These are phyloP conservation scores for Boletus reticuloceps DNA, from an alignment of 768 basidiomycete genomes.

Conservation along the genomic window DNA sequence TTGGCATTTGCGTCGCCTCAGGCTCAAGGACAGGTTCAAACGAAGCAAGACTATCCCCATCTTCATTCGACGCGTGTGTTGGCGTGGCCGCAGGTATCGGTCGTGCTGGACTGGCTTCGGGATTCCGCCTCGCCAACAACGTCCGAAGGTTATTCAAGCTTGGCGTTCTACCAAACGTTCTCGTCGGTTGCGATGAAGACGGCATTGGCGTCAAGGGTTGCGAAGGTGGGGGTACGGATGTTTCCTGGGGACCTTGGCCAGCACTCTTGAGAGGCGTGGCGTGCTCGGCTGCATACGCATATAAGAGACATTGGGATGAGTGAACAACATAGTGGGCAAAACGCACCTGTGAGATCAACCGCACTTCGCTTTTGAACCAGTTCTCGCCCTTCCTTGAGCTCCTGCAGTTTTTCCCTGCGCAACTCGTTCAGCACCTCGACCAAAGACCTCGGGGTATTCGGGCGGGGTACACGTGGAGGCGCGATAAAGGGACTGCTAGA, in stretches of 20 bases:
- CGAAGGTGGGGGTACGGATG: background rate
- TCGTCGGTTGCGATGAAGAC: background rate
- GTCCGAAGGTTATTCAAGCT: constrained; percentile 18
- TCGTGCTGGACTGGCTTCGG: background rate
- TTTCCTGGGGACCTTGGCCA: background rate
- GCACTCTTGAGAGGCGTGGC: background rate
- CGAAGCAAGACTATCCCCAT: background rate
- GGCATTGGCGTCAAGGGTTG: background rate
- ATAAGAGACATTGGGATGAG: background rate
- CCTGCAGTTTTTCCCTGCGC: constrained; percentile 8
- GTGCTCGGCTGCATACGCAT: background rate
- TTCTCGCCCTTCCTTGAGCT: background rate
- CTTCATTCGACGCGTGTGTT: background rate
- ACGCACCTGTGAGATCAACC: background rate
- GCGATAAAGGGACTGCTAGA: constrained; percentile 15
- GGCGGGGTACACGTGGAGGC: constrained; percentile 22
- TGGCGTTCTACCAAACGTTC: background rate
- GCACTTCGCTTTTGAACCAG: background rate
- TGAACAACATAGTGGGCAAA: background rate
- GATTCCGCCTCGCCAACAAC: constrained; percentile 12
- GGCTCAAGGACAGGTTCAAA: too few species aligned
- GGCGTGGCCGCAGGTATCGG: too few species aligned
- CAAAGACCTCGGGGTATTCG: constrained; percentile 14
- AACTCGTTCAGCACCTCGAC: constrained; percentile 22
- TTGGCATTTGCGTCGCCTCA: too few species aligned